Base-by-base conservation (phyloP, 768 basidiomycete species). In the Tricholoma hemisulphureum region DNA sequence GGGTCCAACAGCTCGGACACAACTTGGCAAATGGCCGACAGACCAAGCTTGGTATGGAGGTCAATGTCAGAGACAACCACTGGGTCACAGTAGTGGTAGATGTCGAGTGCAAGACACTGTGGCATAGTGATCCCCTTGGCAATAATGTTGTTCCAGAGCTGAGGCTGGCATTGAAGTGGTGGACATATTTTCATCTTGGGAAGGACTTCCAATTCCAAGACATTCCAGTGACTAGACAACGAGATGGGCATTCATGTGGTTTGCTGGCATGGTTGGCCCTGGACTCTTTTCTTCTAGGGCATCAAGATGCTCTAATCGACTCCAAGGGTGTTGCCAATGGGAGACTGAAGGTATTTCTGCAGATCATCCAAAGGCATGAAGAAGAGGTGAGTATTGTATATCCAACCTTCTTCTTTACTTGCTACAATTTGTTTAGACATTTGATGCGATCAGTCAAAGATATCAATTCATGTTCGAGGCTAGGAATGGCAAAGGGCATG, bases 191-290 rank as follows among this genome's bases (percentile, higher is more conserved):
- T 4, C 61, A 65, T 34, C 62, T 57, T 14, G 53, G 53, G 34
- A 20, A 34, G 13, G 24, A 18, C 3, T 63, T 67, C 29, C 29
- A 9, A 1, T 13, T 51, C 13, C 7, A 49, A 11, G 21, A 55
- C 8, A 26, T 66, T 11, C 56, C 61, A n/a, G 61, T 64, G 18
- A 60, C 61, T 13, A 32, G n/a, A 7, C 65, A 66, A 51, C 11
- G 18, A 6, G 63, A 64, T 34, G 37, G 53, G 8, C 55, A 48
- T 35, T 67, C 64, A 1, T 67, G 66, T 32, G 63, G 66, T 1
- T 49, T 67, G 1, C 43, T 65, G 3, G 61, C 61, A 31, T 67
- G 64, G 65, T 53, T 58, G 45, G 61, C 61, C 4, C 58, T 67
- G n/a, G 39, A 32, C 2, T 7, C 31, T 20, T 61, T 46, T 39